These are phyloP conservation scores for Lodderomyces beijingensis DNA, from an alignment of 1,139 yeast genomes.

Conservation along the genomic window DNA sequence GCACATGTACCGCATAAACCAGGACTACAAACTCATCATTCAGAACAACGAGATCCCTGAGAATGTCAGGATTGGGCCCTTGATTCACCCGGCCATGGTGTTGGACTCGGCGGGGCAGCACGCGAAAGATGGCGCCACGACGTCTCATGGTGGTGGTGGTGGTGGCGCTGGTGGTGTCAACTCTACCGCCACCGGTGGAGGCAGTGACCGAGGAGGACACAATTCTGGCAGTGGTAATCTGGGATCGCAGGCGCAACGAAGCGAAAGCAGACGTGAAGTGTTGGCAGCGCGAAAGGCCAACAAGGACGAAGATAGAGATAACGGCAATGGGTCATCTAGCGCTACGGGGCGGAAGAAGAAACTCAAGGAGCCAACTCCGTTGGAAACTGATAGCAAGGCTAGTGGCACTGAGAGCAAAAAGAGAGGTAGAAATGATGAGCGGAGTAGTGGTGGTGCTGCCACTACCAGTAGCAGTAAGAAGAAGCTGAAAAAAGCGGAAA, in stretches of 20 bases:
- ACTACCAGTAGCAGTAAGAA: no score
- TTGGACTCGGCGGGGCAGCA: constrained; percentile 35
- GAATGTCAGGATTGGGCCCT: constrained; percentile 60
- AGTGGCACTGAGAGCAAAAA: constrained; percentile 5
- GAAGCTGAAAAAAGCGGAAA: constrained; percentile 7
- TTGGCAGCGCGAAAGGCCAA: constrained; percentile 77
- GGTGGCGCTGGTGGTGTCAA: constrained; percentile 15
- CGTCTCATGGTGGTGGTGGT: constrained; percentile 6
- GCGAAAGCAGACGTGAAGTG: constrained; percentile 88
- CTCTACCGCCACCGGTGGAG: no score
- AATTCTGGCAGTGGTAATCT: constrained; percentile 5
- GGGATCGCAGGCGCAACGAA: constrained; percentile 54
- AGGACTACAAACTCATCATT: constrained; percentile 70
- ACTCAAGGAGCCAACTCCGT: constrained; percentile 18
- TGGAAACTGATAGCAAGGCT: constrained; percentile 4
- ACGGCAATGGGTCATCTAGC: not conserved
- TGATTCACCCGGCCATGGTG: constrained; percentile 87
- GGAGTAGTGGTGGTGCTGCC: not conserved
- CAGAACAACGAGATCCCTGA: constrained; percentile 74
- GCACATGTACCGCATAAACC: constrained; percentile 69
- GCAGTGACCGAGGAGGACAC: constrained; percentile 11
- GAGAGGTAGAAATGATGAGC: constrained; percentile 5
- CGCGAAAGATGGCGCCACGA: constrained; percentile 10
- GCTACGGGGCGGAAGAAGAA: constrained; percentile 21
- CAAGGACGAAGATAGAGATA: constrained; percentile 30